A percentile compares a stretch with the other conserved stretches of the same genome.
Conservation (phyloP, 1,284 basidiomycete genomes). For the Puccinia polysora region DNA sequence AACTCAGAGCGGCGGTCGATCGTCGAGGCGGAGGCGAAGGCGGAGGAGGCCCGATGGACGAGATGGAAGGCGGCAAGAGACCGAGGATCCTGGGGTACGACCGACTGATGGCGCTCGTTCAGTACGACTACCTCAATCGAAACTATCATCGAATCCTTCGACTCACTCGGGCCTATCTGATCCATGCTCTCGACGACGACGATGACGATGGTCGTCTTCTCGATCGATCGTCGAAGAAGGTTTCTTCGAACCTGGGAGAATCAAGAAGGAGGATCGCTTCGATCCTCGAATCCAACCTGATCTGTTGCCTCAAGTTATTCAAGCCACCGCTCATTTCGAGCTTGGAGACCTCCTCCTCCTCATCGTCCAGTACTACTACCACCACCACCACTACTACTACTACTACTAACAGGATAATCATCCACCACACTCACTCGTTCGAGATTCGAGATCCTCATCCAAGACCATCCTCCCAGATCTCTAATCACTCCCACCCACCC, state of each 20-base stretch:
- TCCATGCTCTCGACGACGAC: neutral
- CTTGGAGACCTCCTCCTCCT: neutral
- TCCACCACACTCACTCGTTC: no score
- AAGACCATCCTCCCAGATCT: no score
- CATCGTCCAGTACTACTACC: neutral
- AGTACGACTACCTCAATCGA: neutral
- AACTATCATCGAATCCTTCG: neutral
- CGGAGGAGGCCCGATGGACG: no score
- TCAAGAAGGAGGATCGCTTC: neutral
- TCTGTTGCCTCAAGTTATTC: slow-evolving; percentile 4
- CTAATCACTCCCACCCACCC: no score
- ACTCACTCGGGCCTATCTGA: neutral
- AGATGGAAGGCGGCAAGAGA: no score
- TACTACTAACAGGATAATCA: no score
- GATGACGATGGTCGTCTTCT: no score
- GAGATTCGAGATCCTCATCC: no score
- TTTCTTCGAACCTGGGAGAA: neutral
- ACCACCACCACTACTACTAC: no score
- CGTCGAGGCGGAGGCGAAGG: no score
- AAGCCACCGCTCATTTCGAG: neutral
- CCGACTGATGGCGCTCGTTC: neutral
- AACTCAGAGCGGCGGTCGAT: no score
- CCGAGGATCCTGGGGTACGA: neutral
- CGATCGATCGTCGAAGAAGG: neutral
- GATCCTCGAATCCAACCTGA: neutral